Evolutionary conservation across 768 basidiomycete species (phyloP).

Genomic region (Holtermanniella nyarrowii): DNA sequence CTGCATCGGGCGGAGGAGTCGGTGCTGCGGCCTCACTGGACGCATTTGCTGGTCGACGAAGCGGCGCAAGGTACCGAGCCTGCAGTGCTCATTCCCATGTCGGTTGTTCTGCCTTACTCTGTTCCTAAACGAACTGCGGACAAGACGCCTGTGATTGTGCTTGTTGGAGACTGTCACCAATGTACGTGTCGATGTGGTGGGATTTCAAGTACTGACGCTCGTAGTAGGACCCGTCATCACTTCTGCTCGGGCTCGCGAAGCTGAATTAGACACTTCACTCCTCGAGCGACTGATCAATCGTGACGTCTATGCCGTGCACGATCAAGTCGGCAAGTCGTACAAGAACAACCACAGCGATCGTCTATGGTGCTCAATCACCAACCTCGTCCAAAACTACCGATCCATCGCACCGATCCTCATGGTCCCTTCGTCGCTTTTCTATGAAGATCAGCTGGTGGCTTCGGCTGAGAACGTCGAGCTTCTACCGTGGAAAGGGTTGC

Average conservation of each 20-base stretch:
- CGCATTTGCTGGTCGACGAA: slow-evolving; percentile 41
- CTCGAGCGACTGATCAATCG: slow-evolving; percentile 38
- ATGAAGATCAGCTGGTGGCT: slow-evolving; percentile 38
- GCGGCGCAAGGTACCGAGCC: slow-evolving; percentile 42
- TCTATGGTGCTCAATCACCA: slow-evolving; percentile 4
- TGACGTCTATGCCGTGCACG: slow-evolving; percentile 21
- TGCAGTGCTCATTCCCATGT: slow-evolving; percentile 33
- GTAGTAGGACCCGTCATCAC: slow-evolving; percentile 37
- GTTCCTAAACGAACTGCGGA: neutral
- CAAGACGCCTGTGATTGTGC: slow-evolving; percentile 21
- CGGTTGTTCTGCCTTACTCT: slow-evolving; percentile 17
- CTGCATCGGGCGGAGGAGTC: slow-evolving; percentile 12
- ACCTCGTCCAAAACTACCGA: slow-evolving; percentile 37
- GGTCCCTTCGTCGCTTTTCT: slow-evolving; percentile 39
- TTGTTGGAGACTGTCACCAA: slow-evolving; percentile 40
- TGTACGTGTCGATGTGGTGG: slow-evolving; percentile 8
- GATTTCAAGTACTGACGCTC: too few species aligned
- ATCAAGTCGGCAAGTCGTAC: too few species aligned
- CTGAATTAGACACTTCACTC: slow-evolving; percentile 39
- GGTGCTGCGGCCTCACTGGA: slow-evolving; percentile 32
- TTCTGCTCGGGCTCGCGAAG: slow-evolving; percentile 23
- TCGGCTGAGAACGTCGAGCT: slow-evolving; percentile 10
- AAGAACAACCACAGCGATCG: too few species aligned
- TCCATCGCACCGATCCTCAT: slow-evolving; percentile 38
- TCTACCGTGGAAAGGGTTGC: slow-evolving; percentile 25